These are phyloP conservation scores for Saposhnikovia divaricata DNA, from an alignment of 129 eudicot genomes.

Conservation along the genomic window DNA sequence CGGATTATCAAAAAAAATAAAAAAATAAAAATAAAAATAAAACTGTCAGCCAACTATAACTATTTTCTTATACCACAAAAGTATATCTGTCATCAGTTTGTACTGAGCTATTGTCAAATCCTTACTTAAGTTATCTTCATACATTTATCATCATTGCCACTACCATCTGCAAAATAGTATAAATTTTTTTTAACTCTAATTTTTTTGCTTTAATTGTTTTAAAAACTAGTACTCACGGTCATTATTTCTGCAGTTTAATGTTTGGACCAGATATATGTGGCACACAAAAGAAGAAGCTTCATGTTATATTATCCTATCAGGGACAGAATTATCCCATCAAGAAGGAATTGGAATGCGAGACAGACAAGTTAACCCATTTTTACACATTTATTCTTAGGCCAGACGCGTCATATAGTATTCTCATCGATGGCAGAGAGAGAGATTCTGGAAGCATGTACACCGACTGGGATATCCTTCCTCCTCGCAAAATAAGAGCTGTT, in stretches of 20 bases:
- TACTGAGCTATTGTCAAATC: neutral
- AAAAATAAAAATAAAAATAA: no score
- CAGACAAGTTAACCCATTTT: slow-evolving; percentile 44
- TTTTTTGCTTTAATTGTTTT: neutral
- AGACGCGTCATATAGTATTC: slow-evolving; percentile 49
- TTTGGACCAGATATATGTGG: slow-evolving; percentile 52
- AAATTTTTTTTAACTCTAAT: neutral
- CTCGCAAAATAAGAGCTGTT: slow-evolving; percentile 37
- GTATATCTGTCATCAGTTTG: neutral
- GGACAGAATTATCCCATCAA: slow-evolving; percentile 34
- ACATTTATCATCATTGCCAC: neutral
- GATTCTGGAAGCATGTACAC: slow-evolving; percentile 53
- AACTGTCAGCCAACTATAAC: neutral
- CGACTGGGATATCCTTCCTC: slow-evolving; percentile 58
- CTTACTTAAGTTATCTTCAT: neutral
- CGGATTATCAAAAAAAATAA: no score
- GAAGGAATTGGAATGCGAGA: slow-evolving; percentile 35
- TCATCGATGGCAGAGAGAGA: slow-evolving; percentile 42
- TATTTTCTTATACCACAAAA: neutral
- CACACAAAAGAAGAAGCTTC: slow-evolving; percentile 30
- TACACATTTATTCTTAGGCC: slow-evolving; percentile 51
- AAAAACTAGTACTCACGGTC: neutral
- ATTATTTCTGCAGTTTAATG: slow-evolving; percentile 31
- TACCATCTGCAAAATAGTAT: neutral
- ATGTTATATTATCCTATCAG: slow-evolving; percentile 34